Conservation (phyloP, 2,329 filamentous ascomycete genomes). For the Myriosclerotinia curreyana region DNA sequence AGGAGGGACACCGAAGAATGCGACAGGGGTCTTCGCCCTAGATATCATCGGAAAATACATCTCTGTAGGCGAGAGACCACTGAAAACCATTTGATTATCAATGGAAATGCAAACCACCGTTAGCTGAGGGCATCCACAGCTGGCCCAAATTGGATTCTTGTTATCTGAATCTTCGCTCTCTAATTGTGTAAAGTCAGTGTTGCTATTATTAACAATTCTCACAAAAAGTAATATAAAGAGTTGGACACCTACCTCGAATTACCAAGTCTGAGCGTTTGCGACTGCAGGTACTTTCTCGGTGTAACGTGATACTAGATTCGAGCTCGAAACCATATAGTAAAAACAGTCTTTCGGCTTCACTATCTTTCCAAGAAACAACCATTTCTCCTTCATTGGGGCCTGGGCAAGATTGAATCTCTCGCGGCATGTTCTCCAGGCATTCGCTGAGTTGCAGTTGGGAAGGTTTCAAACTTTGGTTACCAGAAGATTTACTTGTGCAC, state of each 20-base stretch:
- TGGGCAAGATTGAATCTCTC: background rate
- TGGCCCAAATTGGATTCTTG: too few species aligned
- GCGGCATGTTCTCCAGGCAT: background rate
- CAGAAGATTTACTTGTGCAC: background rate
- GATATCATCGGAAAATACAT: background rate
- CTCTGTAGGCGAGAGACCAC: background rate
- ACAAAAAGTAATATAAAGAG: too few species aligned
- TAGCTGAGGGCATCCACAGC: background rate
- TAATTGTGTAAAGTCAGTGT: background rate
- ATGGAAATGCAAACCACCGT: background rate
- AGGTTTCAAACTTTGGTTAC: background rate
- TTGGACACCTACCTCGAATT: background rate
- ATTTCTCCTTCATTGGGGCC: background rate
- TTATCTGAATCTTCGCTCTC: background rate
- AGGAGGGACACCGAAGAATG: background rate
- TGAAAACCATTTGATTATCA: background rate
- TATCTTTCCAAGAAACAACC: background rate
- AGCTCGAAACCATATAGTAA: too few species aligned
- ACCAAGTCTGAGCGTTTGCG: background rate
- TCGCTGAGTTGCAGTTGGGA: background rate
- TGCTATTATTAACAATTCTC: too few species aligned
- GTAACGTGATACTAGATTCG: background rate
- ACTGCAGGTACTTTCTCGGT: conserved; percentile 2
- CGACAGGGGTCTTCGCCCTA: background rate
- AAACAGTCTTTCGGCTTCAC: too few species aligned